These are phyloP conservation scores for Epichloe sibirici DNA, from an alignment of 2,329 filamentous ascomycete species.

Conservation along the genomic window DNA sequence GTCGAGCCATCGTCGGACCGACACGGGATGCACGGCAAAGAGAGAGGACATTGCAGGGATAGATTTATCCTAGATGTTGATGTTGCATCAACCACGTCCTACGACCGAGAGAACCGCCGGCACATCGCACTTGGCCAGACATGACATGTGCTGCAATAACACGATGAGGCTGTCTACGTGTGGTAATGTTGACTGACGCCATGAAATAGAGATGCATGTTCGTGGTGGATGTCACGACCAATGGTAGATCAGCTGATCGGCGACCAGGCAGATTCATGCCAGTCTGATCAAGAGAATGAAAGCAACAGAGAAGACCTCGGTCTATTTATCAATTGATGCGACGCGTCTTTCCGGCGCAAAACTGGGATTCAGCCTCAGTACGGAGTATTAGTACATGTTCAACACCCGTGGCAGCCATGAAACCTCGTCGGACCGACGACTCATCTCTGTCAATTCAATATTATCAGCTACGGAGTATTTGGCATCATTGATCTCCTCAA, in stretches of 20 bases:
- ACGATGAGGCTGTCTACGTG: no score
- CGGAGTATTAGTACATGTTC: no score
- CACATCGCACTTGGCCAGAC: neutral
- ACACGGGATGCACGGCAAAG: neutral
- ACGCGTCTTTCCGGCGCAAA: neutral
- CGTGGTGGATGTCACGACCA: neutral
- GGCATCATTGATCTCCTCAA: neutral
- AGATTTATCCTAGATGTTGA: no score
- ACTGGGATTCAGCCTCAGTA: neutral
- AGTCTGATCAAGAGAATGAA: neutral
- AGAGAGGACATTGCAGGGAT: neutral
- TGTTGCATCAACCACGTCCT: neutral
- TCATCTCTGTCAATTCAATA: neutral
- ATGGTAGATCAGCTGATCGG: neutral
- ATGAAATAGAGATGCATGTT: neutral
- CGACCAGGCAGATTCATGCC: no score
- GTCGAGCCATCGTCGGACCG: neutral
- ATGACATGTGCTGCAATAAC: no score
- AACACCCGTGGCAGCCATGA: neutral
- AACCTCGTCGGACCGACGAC: conserved; percentile 1
- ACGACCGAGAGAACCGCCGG: conserved; percentile 1
- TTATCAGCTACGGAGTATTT: no score
- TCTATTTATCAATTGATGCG: neutral
- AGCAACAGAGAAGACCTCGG: neutral
- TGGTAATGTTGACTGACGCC: neutral